Conservation (phyloP, 257 asterid genomes). For the Gentiana straminea region DNA sequence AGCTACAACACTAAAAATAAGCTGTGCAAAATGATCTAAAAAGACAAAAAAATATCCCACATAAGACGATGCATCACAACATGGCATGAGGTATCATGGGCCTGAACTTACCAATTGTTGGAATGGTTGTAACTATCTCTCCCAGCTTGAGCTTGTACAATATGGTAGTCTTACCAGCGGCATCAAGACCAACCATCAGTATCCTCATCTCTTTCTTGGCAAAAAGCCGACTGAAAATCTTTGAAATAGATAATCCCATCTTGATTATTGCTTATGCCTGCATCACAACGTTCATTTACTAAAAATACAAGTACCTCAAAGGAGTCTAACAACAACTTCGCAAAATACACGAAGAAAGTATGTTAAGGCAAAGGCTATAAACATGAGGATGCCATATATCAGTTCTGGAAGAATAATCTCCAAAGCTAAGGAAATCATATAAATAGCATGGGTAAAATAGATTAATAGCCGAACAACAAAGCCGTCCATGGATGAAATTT, state of each 20-base stretch:
- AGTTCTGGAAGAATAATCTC: too few species aligned
- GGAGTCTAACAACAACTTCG: background rate
- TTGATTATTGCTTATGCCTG: conserved; percentile 1
- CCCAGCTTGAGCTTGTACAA: conserved; percentile 15
- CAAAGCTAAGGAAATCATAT: background rate
- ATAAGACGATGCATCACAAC: too few species aligned
- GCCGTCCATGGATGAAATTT: background rate
- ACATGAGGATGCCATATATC: background rate
- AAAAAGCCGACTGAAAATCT: conserved; percentile 11
- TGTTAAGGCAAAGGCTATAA: background rate
- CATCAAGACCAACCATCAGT: conserved; percentile 12
- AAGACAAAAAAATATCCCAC: too few species aligned
- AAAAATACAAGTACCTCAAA: too few species aligned
- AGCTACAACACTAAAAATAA: too few species aligned
- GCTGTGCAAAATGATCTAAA: too few species aligned
- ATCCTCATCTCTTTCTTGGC: conserved; percentile 13
- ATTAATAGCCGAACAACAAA: background rate
- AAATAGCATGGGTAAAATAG: background rate
- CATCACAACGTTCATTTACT: background rate
- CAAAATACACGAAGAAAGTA: conserved; percentile 7
- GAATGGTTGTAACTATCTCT: conserved; percentile 10
- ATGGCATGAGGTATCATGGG: too few species aligned
- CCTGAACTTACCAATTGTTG: conserved; percentile 7
- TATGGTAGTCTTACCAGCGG: conserved; percentile 12
- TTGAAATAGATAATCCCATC: conserved; percentile 11